A percentile compares a stretch with the other conserved stretches of the same genome.
Evolutionary conservation across 106 monocot genomes (phyloP).

Genomic region (Cymbidium sinense): DNA sequence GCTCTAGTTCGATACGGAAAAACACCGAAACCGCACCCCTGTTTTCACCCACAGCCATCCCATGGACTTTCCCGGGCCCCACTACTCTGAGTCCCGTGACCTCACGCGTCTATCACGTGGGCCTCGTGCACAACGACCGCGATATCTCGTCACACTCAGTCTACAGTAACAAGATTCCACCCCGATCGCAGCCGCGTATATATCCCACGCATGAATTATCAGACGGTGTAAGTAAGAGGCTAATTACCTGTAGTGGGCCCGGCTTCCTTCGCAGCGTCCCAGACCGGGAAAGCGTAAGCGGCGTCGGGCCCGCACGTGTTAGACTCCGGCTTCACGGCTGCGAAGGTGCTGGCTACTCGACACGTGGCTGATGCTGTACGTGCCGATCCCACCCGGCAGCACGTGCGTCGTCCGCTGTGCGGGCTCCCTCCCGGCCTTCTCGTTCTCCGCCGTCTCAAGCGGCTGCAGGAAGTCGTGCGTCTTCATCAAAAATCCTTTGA

Average conservation of each 20-base stretch:
- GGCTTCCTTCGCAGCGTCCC: conserved; percentile 17
- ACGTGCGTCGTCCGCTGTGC: conserved; percentile 19
- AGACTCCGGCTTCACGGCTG: conserved; percentile 32
- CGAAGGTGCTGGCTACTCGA: background rate
- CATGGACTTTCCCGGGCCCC: background rate
- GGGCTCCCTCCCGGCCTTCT: conserved; percentile 2
- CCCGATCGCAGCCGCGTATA: background rate
- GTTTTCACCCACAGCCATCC: too few species aligned
- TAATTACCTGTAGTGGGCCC: conserved; percentile 15
- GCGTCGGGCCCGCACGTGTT: conserved; percentile 21
- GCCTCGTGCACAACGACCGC: conserved; percentile 5
- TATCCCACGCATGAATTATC: background rate
- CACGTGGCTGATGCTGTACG: conserved; percentile 51
- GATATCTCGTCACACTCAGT: background rate
- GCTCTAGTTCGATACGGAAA: too few species aligned
- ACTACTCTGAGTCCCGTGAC: background rate
- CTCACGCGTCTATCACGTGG: conserved; percentile 31
- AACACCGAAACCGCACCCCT: too few species aligned
- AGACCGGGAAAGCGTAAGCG: conserved; percentile 13
- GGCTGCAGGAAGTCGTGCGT: conserved; percentile 66
- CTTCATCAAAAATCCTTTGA: conserved; percentile 37
- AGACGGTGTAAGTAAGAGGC: background rate
- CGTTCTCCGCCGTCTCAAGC: conserved; percentile 21
- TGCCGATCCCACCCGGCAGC: conserved; percentile 50
- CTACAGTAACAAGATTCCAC: background rate